These are phyloP conservation scores for Cytospora paraplurivora DNA, from an alignment of 2,329 filamentous ascomycete species.

Conservation along the genomic window DNA sequence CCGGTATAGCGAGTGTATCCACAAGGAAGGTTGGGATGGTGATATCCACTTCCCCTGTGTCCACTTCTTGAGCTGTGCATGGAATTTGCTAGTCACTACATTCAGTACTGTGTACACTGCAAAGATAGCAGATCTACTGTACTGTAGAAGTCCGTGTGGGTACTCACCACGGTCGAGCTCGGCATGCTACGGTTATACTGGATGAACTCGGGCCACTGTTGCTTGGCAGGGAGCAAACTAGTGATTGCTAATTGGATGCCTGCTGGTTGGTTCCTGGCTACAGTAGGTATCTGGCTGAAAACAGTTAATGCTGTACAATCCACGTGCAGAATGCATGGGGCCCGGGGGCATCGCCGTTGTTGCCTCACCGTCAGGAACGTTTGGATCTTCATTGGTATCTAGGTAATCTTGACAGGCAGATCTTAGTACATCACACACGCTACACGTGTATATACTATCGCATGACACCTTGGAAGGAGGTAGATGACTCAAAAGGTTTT, in stretches of 20 bases:
- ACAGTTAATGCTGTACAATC: background rate
- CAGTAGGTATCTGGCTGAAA: too few relatives aligned
- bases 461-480: too few relatives aligned
- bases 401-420: background rate
- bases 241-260: slow-evolving; percentile 6
- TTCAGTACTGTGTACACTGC: too few relatives aligned
- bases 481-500: too few relatives aligned
- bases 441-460: too few relatives aligned
- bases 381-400: background rate
- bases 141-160: slow-evolving; percentile 8
- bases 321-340: background rate
- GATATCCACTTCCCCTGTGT: slow-evolving; percentile 2
- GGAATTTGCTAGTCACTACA: background rate
- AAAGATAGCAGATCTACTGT: background rate
- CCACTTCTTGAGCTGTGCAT: background rate
- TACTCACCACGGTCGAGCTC: slow-evolving; percentile 12
- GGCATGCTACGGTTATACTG: background rate
- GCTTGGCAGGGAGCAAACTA: slow-evolving; percentile 12
- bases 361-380: slow-evolving; percentile 1
- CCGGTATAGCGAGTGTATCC: background rate
- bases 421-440: background rate
- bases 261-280: slow-evolving; percentile 5
- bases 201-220: background rate
- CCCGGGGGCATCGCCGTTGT: background rate
- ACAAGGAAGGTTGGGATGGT: slow-evolving; percentile 11